These are phyloP conservation scores for Nicotiana obtusifolia DNA, from an alignment of 257 asterid genomes.

Conservation along the genomic window DNA sequence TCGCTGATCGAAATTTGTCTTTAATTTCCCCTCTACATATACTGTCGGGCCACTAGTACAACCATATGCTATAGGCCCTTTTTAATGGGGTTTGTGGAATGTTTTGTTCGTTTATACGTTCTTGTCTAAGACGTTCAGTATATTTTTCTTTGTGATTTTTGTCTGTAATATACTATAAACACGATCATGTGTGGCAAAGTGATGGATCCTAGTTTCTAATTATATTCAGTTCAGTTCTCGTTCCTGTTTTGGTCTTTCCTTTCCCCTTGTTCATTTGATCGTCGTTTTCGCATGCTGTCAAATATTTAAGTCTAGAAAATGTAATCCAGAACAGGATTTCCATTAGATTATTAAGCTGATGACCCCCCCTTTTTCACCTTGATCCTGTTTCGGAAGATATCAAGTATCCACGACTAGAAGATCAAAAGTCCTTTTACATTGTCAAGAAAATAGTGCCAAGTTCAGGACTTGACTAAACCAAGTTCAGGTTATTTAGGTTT, in stretches of 20 bases:
- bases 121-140: conserved; percentile 8
- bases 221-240: not conserved
- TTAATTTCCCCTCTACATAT: not conserved
- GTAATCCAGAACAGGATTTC: not conserved
- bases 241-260: not conserved
- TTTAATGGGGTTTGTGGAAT: not conserved
- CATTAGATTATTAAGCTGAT: not conserved
- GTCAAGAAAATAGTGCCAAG: not conserved
- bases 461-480: not conserved
- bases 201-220: not conserved
- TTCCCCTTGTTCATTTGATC: not conserved
- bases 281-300: not conserved
- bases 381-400: not conserved
- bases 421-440: not conserved
- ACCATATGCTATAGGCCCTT: not conserved
- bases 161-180: not conserved
- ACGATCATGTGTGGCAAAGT: conserved; percentile 10
- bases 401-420: not conserved
- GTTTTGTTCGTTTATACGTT: not conserved
- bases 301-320: not conserved
- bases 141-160: not conserved
- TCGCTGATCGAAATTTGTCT: conserved; percentile 15
- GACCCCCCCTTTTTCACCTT: not conserved
- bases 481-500: not conserved
- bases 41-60: not conserved